phyloP scores from a whole-genome alignment of 306 rosid species.

The Glycine soja region DNA sequence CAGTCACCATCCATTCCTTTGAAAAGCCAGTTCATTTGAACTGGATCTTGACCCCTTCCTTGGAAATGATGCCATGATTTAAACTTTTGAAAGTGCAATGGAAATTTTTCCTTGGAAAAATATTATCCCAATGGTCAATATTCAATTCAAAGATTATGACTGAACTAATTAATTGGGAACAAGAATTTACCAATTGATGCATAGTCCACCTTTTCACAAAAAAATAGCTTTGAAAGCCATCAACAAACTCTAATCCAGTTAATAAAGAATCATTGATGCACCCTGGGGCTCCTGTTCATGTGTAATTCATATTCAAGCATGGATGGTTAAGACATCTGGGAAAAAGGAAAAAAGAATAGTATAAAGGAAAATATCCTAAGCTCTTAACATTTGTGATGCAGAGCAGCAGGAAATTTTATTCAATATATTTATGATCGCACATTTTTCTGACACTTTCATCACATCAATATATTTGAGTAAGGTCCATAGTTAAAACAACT shows the following conservation, averaged over 20 bases:
- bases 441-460: conserved; percentile 36
- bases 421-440: conserved; percentile 4
- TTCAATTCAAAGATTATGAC: conserved; percentile 42
- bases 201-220: conserved; percentile 94
- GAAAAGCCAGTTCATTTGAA: conserved; percentile 38
- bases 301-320: conserved; percentile 45
- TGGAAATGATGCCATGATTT: conserved; percentile 33
- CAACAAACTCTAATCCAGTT: conserved; percentile 92
- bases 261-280: conserved; percentile 85
- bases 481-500: background rate
- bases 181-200: conserved; percentile 90
- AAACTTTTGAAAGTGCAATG: conserved; percentile 28
- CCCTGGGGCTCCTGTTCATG: conserved; percentile 93
- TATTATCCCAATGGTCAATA: conserved; percentile 1
- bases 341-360: conserved; percentile 18
- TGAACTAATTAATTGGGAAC: conserved; percentile 38
- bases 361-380: conserved; percentile 27
- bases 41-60: conserved; percentile 35
- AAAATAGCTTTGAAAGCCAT: conserved; percentile 81
- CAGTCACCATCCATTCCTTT: conserved; percentile 29
- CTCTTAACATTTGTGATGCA: conserved; percentile 19
- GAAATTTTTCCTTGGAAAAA: conserved; percentile 37
- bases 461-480: conserved; percentile 24
- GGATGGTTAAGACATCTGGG: conserved; percentile 35
- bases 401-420: conserved; percentile 24